Evolutionary conservation across 2,329 filamentous ascomycete species (phyloP).

Genomic region (Myriangium duriaei): DNA sequence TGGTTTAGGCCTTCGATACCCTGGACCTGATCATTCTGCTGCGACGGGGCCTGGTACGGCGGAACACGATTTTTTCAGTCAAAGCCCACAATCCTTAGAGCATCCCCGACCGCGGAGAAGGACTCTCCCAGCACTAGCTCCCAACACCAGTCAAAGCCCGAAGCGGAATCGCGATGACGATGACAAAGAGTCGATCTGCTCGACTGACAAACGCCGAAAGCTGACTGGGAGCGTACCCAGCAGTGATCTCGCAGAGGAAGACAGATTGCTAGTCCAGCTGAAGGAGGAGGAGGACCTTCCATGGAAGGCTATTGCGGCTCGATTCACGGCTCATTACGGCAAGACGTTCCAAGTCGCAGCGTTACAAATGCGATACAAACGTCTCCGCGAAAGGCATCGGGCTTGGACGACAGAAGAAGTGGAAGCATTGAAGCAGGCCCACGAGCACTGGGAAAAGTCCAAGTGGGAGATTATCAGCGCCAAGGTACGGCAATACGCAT

Average conservation of each 20-base stretch:
- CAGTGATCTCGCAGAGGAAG: slow-evolving; percentile 38
- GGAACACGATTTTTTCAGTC: slow-evolving; percentile 13
- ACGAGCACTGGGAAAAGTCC: slow-evolving; percentile 41
- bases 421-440: slow-evolving; percentile 35
- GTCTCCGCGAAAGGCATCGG: slow-evolving; percentile 38
- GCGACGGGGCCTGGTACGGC: neutral
- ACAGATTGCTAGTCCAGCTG: slow-evolving; percentile 36
- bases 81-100: slow-evolving; percentile 14
- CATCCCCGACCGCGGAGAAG: slow-evolving; percentile 29
- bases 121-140: slow-evolving; percentile 31
- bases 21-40: slow-evolving; percentile 15
- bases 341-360: slow-evolving; percentile 39
- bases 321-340: slow-evolving; percentile 36
- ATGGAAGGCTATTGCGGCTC: slow-evolving; percentile 42
- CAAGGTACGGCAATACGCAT: slow-evolving; percentile 31
- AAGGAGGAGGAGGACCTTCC: slow-evolving; percentile 41
- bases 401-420: slow-evolving; percentile 41
- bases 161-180: slow-evolving; percentile 31
- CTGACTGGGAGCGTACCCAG: slow-evolving; percentile 25
- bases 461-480: slow-evolving; percentile 42
- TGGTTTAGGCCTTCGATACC: slow-evolving; percentile 30
- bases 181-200: slow-evolving; percentile 20
- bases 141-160: slow-evolving; percentile 26
- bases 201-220: slow-evolving; percentile 27
- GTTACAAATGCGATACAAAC: slow-evolving; percentile 43